Conservation (phyloP, 352 stramenopile species). For the Phytophthora uliginosa region DNA sequence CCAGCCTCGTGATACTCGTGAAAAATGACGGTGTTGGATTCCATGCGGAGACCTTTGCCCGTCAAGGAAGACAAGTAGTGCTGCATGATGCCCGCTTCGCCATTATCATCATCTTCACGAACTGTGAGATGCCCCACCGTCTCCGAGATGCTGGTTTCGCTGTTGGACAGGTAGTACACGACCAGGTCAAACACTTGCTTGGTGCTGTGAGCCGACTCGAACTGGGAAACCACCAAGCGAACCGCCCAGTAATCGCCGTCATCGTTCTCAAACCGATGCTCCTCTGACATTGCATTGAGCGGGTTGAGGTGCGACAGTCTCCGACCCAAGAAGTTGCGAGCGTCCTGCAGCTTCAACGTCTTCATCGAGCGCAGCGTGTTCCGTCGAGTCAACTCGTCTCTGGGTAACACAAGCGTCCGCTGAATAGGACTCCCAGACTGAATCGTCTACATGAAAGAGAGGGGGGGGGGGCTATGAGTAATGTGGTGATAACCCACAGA, state of each 20-base stretch:
- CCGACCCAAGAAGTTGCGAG: slow-evolving; percentile 15
- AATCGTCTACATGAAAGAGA: slow-evolving; percentile 17
- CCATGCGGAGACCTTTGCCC: slow-evolving; percentile 26
- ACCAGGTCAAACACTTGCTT: slow-evolving; percentile 51
- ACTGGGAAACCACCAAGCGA: slow-evolving; percentile 19
- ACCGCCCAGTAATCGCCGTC: slow-evolving; percentile 27
- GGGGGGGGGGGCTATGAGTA: background rate
- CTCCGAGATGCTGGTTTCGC: slow-evolving; percentile 57
- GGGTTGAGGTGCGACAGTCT: slow-evolving; percentile 23
- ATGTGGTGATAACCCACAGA: background rate
- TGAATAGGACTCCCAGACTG: slow-evolving; percentile 38
- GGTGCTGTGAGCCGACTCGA: slow-evolving; percentile 33
- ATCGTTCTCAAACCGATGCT: slow-evolving; percentile 29
- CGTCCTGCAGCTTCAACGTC: slow-evolving; percentile 25
- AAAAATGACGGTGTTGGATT: slow-evolving; percentile 45
- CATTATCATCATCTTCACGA: slow-evolving; percentile 48
- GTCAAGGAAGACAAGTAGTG: slow-evolving; percentile 39
- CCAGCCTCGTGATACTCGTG: slow-evolving; percentile 27
- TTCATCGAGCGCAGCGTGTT: slow-evolving; percentile 20
- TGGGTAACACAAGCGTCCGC: slow-evolving; percentile 20
- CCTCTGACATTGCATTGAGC: slow-evolving; percentile 26
- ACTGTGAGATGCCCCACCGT: slow-evolving; percentile 49
- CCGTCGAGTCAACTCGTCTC: slow-evolving; percentile 22
- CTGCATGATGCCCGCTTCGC: slow-evolving; percentile 35
- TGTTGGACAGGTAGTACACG: slow-evolving; percentile 36